phyloP scores from a whole-genome alignment of 805 yeast genomes.

The Barnettozyma pratensis region DNA sequence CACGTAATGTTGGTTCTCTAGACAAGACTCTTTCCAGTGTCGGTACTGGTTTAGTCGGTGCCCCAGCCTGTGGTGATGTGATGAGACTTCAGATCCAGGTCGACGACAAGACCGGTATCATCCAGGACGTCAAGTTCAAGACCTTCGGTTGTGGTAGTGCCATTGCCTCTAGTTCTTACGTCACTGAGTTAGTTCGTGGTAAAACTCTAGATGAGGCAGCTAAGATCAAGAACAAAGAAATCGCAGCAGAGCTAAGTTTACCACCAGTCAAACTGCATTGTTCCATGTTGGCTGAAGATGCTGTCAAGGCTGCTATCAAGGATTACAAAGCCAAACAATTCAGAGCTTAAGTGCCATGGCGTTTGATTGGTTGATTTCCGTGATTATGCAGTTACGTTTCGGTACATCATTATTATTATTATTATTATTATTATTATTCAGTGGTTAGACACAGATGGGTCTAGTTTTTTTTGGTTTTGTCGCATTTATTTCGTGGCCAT shows the following conservation, averaged over 20 bases:
- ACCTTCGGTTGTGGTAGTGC: conserved; percentile 99
- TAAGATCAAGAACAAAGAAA: conserved; percentile 85
- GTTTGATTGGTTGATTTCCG: background rate
- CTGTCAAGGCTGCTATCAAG: conserved; percentile 94
- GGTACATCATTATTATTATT: background rate
- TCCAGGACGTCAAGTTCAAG: conserved; percentile 93
- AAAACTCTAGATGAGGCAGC: conserved; percentile 92
- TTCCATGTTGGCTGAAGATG: conserved; percentile 98
- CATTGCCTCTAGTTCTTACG: conserved; percentile 91
- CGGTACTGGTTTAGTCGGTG: conserved; percentile 97
- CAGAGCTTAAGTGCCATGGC: conserved; percentile 10
- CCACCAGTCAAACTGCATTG: conserved; percentile 98
- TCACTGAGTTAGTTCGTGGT: conserved; percentile 93
- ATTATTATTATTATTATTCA: too few relatives aligned
- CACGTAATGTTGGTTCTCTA: conserved; percentile 92
- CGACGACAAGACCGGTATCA: conserved; percentile 82
- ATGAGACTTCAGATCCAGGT: conserved; percentile 96
- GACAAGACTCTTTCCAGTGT: conserved; percentile 72
- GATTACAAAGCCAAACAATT: conserved; percentile 85
- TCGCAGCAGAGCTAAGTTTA: conserved; percentile 88
- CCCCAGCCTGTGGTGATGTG: conserved; percentile 99
- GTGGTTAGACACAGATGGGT: conserved; percentile 21
- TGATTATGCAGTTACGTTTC: conserved; percentile 25
- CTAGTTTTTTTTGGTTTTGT: conserved; percentile 48
- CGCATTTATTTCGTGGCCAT: conserved; percentile 27